These are phyloP conservation scores for Arabidopsis suecica DNA, from an alignment of 345 rosid genomes.

Conservation along the genomic window DNA sequence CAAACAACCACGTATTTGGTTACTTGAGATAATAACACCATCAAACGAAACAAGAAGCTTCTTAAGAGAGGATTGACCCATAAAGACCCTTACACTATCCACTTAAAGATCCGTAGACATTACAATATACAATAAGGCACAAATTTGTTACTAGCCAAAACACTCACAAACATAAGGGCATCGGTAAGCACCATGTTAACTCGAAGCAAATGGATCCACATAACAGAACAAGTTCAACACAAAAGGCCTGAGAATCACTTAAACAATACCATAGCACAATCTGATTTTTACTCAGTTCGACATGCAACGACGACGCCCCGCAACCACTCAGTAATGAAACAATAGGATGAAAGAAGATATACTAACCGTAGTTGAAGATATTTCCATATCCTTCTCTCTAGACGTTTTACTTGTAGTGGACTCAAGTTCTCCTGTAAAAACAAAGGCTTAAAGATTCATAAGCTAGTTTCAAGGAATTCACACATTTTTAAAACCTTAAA, in stretches of 20 bases:
- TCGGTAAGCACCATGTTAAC: background rate
- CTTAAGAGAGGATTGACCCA: background rate
- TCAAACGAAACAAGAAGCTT: conserved; percentile 7
- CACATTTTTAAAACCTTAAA: background rate
- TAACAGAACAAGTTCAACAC: background rate
- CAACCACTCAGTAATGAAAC: background rate
- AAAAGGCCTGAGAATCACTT: background rate
- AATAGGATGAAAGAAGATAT: background rate
- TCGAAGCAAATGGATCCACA: background rate
- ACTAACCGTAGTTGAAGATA: conserved; percentile 23
- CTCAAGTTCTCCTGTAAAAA: conserved; percentile 11
- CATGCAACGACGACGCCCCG: too few species aligned
- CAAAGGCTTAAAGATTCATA: background rate
- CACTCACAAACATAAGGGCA: background rate
- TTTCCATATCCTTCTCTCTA: conserved; percentile 21
- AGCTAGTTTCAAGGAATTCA: conserved; percentile 15
- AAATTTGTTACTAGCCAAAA: background rate
- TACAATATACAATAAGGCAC: background rate
- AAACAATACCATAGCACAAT: background rate
- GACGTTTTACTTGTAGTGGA: conserved; percentile 13
- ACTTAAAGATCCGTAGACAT: background rate
- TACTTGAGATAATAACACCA: background rate
- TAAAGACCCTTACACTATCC: background rate
- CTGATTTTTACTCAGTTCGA: background rate
- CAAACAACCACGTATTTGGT: background rate